Evolutionary conservation across 495 filamentous ascomycete genomes (phyloP).

Genomic region (Talaromyces adpressus): DNA sequence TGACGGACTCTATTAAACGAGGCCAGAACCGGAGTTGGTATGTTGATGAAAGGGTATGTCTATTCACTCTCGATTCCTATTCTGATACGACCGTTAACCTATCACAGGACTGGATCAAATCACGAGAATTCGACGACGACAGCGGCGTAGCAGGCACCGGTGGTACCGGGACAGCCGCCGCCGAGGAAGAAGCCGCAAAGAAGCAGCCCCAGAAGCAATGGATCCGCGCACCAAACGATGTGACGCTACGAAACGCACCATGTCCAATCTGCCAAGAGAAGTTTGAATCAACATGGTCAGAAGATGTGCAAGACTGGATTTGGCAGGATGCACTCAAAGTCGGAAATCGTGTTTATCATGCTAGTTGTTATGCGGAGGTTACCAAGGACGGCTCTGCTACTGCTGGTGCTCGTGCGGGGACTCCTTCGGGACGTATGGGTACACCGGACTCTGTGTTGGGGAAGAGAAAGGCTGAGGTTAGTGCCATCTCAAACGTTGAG

Average conservation of each 20-base stretch:
- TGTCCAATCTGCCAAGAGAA: constrained; percentile 95
- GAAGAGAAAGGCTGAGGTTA: constrained; percentile 70
- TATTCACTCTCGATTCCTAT: background rate
- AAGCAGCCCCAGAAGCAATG: constrained; percentile 63
- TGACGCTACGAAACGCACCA: constrained; percentile 56
- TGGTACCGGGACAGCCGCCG: constrained; percentile 20
- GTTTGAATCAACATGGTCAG: constrained; percentile 82
- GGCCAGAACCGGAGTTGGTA: constrained; percentile 90
- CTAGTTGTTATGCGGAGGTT: constrained; percentile 80
- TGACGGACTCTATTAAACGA: constrained; percentile 71
- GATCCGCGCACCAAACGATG: constrained; percentile 76
- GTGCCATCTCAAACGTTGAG: background rate
- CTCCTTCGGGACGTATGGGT: constrained; percentile 33
- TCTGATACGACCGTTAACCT: background rate
- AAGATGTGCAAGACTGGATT: constrained; percentile 91
- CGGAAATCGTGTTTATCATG: constrained; percentile 78
- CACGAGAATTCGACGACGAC: constrained; percentile 65
- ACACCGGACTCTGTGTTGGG: constrained; percentile 65
- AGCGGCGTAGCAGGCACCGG: constrained; percentile 36
- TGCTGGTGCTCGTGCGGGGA: constrained; percentile 28
- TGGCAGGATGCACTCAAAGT: constrained; percentile 86
- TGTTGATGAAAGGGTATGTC: constrained; percentile 77
- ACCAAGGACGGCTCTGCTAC: constrained; percentile 50
- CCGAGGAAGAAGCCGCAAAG: constrained; percentile 32
- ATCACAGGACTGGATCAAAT: constrained; percentile 78